phyloP scores from a whole-genome alignment of 2,329 filamentous ascomycete genomes.

The Exophiala sp. region DNA sequence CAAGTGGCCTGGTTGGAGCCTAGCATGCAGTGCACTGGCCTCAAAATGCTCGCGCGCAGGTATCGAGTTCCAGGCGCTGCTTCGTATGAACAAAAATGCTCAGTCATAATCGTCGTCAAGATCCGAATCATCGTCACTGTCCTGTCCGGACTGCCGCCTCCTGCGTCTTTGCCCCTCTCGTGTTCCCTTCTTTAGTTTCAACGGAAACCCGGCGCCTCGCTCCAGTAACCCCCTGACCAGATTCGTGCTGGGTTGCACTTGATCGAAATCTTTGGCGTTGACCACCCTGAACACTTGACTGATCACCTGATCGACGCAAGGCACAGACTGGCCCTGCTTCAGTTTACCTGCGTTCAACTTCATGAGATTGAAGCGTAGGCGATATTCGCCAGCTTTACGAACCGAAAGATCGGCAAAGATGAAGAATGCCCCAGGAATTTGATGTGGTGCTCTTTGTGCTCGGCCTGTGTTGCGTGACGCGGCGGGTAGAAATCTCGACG shows the following conservation, averaged over 20 bases:
- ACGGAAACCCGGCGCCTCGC: slow-evolving; percentile 26
- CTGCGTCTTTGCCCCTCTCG: slow-evolving; percentile 24
- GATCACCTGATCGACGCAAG: slow-evolving; percentile 13
- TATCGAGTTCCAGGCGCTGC: neutral
- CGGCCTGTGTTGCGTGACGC: slow-evolving; percentile 3
- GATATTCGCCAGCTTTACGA: slow-evolving; percentile 41
- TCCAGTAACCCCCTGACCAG: slow-evolving; percentile 28
- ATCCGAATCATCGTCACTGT: slow-evolving; percentile 19
- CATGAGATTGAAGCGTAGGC: slow-evolving; percentile 43
- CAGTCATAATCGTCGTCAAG: slow-evolving; percentile 9
- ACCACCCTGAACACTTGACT: slow-evolving; percentile 27
- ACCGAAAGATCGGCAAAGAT: slow-evolving; percentile 46
- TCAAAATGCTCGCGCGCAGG: neutral
- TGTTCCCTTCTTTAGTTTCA: slow-evolving; percentile 29
- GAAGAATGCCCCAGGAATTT: slow-evolving; percentile 41
- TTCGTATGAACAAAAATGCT: neutral
- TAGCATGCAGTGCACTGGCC: no score
- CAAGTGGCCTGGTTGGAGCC: no score
- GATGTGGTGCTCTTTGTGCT: slow-evolving; percentile 8
- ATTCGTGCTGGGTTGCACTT: slow-evolving; percentile 28
- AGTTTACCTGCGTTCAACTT: slow-evolving; percentile 29
- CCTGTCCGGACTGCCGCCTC: slow-evolving; percentile 14
- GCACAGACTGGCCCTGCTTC: slow-evolving; percentile 13
- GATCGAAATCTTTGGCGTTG: slow-evolving; percentile 30
- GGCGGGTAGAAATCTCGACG: slow-evolving; percentile 16